Base-by-base conservation (phyloP, 1,139 yeast species). In the Diutina sp. region DNA sequence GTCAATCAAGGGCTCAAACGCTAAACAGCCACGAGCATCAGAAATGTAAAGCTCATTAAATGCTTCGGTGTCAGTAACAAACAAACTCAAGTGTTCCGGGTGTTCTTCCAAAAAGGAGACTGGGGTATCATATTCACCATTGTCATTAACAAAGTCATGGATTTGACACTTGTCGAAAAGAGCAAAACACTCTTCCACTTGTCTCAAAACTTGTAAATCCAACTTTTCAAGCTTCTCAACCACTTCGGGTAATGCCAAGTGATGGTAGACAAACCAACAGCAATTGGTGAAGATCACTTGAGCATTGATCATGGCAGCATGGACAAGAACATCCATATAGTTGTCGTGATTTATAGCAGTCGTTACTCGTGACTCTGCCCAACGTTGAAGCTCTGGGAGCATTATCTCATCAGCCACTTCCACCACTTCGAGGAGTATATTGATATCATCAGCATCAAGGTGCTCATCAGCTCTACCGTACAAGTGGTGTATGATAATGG, bases 211-310 rank as follows among this genome's bases (percentile, higher is more conserved):
- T 6, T 14, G 8, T n/a, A 14, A 4, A n/a, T 30, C 18, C 21
- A 47, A 47, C 38, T 28, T 47, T 29, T 28, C 16, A 3, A 11
- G 29, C 18, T 47, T 29, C 9, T 25, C 21, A 7, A 47, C 4
- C 0, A 69, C 72, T 7, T 61, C 58, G 2, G 74, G 69, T 18
- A 75, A 61, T 48, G 85, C 90, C 59, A 88, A 68, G 64, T 90
- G 89, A 61, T 80, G 78, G 61, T 79, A 83, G 16, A 89, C 74
- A 61, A 79, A 87, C 83, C 89, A 84, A 48, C 85, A 71, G 64
- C 96, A 82, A 57, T 80, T 78, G 56, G 76, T 72, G 59, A 82
- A 75, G 41, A 90, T 66, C 61, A 84, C 82, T 8, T 69, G 66
- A 2, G 90, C 87, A 14, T 76, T 69, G 57, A 78, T 71, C 46